Conservation (phyloP, 1,139 yeast species). For the Wickerhamomyces sp. region DNA sequence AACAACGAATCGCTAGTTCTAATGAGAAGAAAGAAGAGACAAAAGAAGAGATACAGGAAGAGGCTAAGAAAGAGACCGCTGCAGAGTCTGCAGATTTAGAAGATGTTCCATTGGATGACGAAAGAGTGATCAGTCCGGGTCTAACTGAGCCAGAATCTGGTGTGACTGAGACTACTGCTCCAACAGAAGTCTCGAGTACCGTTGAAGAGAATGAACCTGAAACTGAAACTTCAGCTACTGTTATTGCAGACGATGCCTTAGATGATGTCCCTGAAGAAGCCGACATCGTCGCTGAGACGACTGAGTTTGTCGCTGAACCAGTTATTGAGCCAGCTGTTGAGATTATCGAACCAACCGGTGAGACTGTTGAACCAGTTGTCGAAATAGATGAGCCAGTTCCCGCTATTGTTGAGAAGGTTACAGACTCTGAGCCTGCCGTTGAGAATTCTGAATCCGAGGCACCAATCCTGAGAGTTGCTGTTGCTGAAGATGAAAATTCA, state of each 20-base stretch:
- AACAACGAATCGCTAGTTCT: too few species aligned
- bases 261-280: conserved; percentile 12
- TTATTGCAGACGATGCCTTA: background rate
- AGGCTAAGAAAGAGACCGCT: conserved; percentile 1
- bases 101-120: background rate
- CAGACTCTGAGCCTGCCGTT: too few species aligned
- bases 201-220: background rate
- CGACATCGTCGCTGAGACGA: conserved; percentile 10
- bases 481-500: too few species aligned
- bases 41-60: conserved; percentile 9
- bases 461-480: background rate
- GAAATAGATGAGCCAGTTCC: conserved; percentile 4
- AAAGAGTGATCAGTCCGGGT: too few species aligned
- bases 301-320: conserved; percentile 4
- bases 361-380: conserved; percentile 4
- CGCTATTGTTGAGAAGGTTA: background rate
- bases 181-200: background rate
- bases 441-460: background rate
- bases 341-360: conserved; percentile 6
- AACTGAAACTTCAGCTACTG: background rate
- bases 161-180: background rate
- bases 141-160: background rate
- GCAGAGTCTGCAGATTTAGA: background rate
- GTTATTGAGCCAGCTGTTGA: conserved; percentile 5
- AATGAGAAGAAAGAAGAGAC: conserved; percentile 10